Conservation (phyloP, 257 asterid genomes). For the Thymus mandschuricus region DNA sequence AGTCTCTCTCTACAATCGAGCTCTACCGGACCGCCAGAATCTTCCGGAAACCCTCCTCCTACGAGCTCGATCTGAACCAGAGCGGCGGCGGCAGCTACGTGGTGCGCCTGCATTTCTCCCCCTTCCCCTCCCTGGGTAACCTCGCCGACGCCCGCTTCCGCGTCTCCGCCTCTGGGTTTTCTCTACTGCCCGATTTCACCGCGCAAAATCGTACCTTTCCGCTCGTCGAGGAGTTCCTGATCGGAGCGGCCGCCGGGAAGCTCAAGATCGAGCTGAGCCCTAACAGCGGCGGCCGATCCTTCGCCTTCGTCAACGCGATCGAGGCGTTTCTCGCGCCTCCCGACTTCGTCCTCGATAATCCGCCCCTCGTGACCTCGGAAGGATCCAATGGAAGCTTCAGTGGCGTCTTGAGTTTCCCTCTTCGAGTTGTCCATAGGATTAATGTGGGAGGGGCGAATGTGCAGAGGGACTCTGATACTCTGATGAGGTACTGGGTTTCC, state of each 20-base stretch:
- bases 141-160: constrained; percentile 40
- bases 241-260: constrained; percentile 27
- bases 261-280: constrained; percentile 48
- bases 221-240: constrained; percentile 47
- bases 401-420: constrained; percentile 4
- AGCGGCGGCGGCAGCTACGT: constrained; percentile 40
- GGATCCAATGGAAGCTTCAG: neutral
- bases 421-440: constrained; percentile 51
- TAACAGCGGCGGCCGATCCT: neutral
- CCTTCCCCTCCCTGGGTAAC: constrained; percentile 32
- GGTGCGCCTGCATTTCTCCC: constrained; percentile 61
- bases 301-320: constrained; percentile 64
- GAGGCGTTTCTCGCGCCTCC: constrained; percentile 57
- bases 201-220: constrained; percentile 23
- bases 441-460: constrained; percentile 57
- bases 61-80: constrained; percentile 33
- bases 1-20: neutral
- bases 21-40: constrained; percentile 45
- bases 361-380: constrained; percentile 6
- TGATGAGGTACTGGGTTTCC: constrained; percentile 57
- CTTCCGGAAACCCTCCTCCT: constrained; percentile 41
- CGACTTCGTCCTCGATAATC: constrained; percentile 18
- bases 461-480: constrained; percentile 36
- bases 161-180: constrained; percentile 40
- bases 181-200: constrained; percentile 46